These are phyloP conservation scores for Macrocybe gigantea DNA, from an alignment of 768 basidiomycete species.

Conservation along the genomic window DNA sequence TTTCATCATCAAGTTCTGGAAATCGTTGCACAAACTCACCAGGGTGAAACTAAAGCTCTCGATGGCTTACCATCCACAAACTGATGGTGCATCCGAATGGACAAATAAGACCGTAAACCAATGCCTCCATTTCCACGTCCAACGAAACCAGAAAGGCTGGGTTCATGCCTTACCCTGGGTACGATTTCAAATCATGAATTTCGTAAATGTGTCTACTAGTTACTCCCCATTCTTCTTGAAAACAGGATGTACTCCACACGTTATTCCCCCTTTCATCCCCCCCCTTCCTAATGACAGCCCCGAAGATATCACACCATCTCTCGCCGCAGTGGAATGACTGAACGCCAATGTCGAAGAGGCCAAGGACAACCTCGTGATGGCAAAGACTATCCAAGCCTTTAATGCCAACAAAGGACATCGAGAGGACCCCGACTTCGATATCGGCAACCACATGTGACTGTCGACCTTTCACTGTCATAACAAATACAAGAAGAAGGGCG, in stretches of 20 bases:
- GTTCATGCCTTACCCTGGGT: slow-evolving; percentile 19
- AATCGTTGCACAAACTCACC: slow-evolving; percentile 9
- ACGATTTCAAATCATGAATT: slow-evolving; percentile 31
- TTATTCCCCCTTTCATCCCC: too few relatives aligned
- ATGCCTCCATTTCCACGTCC: slow-evolving; percentile 19
- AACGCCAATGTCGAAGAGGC: too few relatives aligned
- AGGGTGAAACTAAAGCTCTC: slow-evolving; percentile 18
- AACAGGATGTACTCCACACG: slow-evolving; percentile 1
- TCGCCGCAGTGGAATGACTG: too few relatives aligned
- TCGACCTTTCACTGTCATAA: too few relatives aligned
- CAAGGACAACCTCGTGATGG: too few relatives aligned
- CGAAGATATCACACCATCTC: too few relatives aligned
- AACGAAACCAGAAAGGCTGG: slow-evolving; percentile 22
- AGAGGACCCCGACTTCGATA: too few relatives aligned
- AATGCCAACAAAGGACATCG: too few relatives aligned
- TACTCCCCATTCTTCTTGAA: slow-evolving; percentile 28
- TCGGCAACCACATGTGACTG: too few relatives aligned
- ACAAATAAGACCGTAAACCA: slow-evolving; percentile 24
- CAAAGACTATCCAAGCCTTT: too few relatives aligned
- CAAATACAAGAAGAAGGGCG: too few relatives aligned
- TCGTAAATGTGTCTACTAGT: slow-evolving; percentile 25
- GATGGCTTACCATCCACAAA: slow-evolving; percentile 12
- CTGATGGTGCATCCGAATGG: slow-evolving; percentile 25
- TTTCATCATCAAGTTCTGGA: slow-evolving; percentile 6
- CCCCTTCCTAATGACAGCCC: too few relatives aligned